Base-by-base conservation (phyloP, 2,329 filamentous ascomycete species). In the Penicillium rolfsii region DNA sequence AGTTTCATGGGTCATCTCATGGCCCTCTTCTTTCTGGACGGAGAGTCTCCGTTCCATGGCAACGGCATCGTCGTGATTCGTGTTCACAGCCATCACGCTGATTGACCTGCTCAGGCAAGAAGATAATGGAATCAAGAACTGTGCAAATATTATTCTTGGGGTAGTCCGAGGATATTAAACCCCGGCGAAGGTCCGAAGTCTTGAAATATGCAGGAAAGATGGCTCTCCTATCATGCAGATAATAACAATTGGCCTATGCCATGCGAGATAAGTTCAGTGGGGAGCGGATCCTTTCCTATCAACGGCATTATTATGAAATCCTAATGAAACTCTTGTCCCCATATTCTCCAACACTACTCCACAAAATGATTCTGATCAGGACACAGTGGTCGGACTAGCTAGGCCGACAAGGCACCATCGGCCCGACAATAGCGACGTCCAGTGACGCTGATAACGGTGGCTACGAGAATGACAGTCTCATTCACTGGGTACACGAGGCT, bases 381-480 rank as follows among this genome's bases (percentile, higher is more conserved):
- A 16, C 45, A n/a, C 45, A 30, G 7, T 30, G 4, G 26, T 48
- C 55, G 55, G 52, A 56, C 46, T 61, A 43, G 40, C 53, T 53
- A 46, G 52, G 53, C 46, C 48, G 48, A 53, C 30, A 30, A 54
- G 53, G 53, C 30, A 40, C 46, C 45, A 49, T 66, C 64, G 64
- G 64, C 56, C 64, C 63, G 63, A 66, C 26, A 56, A 55, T 28
- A 36, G 28, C 58, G 59, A 67, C 9, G 4, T n/a, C n/a, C 40
- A 43, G 19, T 22, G 9, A 43, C 8, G n/a, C n/a, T 22, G 19
- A 22, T 65, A 63, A 65, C 55, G 49, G 33, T 48, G 38, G 16
- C 33, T 22, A 22, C 19, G 40, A 43, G 19, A 9, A 43, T 16
- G 50, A n/a, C 11, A 41, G 8, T 46, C 19, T 28, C 22, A 4